A percentile compares a stretch with the other conserved stretches of the same genome.
Conservation (phyloP, 371 early-diverging fungal genomes). For the Agmasoma carcini region DNA sequence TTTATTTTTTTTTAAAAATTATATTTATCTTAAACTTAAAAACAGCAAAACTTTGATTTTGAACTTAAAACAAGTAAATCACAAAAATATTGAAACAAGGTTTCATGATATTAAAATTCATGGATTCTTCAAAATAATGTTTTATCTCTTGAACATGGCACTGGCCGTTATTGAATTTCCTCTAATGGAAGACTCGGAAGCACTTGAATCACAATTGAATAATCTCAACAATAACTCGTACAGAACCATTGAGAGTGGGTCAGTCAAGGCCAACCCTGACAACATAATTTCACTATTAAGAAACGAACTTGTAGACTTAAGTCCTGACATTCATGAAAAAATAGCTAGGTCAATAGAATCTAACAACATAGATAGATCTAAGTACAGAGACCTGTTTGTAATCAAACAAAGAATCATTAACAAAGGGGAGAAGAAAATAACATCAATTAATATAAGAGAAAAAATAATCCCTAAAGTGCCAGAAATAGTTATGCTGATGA, state of each 20-base stretch:
- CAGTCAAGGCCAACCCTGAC: constrained; percentile 26
- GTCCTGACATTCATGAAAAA: constrained; percentile 38
- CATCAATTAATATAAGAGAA: constrained; percentile 44
- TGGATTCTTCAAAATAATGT: background rate
- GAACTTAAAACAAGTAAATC: background rate
- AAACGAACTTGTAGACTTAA: constrained; percentile 42
- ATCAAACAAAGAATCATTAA: constrained; percentile 42
- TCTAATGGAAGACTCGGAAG: background rate
- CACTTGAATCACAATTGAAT: too few relatives aligned
- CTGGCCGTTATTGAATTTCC: too few relatives aligned
- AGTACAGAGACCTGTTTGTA: constrained; percentile 44
- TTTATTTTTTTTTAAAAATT: too few relatives aligned
- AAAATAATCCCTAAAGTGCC: constrained; percentile 38
- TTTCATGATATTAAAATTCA: background rate
- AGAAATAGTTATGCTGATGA: background rate
- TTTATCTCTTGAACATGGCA: background rate
- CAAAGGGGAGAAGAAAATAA: constrained; percentile 37
- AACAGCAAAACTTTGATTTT: too few relatives aligned
- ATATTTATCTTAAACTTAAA: too few relatives aligned
- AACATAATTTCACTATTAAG: constrained; percentile 20
- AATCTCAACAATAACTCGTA: constrained; percentile 3
- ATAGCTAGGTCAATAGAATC: constrained; percentile 21
- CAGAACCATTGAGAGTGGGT: constrained; percentile 17
- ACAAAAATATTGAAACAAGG: background rate
- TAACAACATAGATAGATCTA: constrained; percentile 27